These are phyloP conservation scores for Acacia crassicarpa DNA, from an alignment of 306 rosid species.

Conservation along the genomic window DNA sequence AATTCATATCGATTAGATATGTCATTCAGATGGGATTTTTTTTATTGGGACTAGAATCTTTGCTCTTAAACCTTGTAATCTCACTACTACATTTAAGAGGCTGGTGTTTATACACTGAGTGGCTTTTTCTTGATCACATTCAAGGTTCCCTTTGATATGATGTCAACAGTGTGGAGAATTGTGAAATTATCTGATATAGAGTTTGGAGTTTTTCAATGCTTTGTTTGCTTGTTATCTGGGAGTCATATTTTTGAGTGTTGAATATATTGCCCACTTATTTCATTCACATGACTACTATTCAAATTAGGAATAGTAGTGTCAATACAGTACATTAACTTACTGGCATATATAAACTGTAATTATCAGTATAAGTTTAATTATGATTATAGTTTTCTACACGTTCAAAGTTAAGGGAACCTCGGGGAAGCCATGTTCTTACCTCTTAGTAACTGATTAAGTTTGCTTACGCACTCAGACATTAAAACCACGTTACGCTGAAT, in stretches of 20 bases:
- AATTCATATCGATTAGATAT: neutral
- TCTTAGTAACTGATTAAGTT: neutral
- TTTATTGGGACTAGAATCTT: neutral
- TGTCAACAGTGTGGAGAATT: neutral
- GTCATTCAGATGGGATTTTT: constrained; percentile 1
- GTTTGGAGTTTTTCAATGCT: neutral
- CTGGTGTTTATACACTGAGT: constrained; percentile 7
- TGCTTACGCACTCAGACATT: neutral
- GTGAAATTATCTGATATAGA: neutral
- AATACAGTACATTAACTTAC: neutral
- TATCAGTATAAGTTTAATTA: neutral
- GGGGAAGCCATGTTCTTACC: neutral
- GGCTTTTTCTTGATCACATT: constrained; percentile 7
- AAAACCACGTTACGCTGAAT: neutral
- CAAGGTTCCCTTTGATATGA: neutral
- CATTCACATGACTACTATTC: neutral
- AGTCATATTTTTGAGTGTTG: neutral
- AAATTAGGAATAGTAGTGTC: neutral
- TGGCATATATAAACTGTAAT: neutral
- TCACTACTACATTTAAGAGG: neutral
- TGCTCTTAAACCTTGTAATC: constrained; percentile 12
- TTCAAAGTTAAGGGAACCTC: neutral
- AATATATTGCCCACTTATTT: neutral
- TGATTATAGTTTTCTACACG: neutral
- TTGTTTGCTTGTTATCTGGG: neutral